Conservation (phyloP, 495 filamentous ascomycete species). For the Physcia stellaris region DNA sequence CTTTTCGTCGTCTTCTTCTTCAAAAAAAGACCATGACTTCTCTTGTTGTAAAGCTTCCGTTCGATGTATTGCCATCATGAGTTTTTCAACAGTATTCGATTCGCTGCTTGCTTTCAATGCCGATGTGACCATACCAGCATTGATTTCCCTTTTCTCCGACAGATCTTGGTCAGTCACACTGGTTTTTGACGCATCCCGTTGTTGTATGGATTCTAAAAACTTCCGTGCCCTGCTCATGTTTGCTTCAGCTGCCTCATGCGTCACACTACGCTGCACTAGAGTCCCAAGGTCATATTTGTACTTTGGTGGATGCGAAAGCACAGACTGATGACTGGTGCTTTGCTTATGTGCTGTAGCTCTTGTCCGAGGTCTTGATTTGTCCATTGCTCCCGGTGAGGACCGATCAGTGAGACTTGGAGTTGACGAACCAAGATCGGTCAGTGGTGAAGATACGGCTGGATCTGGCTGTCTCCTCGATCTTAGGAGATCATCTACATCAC, state of each 20-base stretch:
- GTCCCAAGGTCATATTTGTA: constrained; percentile 56
- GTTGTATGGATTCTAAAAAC: constrained; percentile 22
- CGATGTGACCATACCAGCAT: constrained; percentile 28
- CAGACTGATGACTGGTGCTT: too few relatives aligned
- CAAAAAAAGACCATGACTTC: constrained; percentile 57
- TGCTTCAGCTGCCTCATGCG: constrained; percentile 43
- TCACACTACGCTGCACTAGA: constrained; percentile 44
- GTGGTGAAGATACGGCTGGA: constrained; percentile 13
- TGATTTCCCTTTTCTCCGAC: constrained; percentile 18
- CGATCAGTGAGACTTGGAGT: too few relatives aligned
- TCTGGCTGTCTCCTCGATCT: constrained; percentile 17
- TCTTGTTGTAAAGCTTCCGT: constrained; percentile 54
- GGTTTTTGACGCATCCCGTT: constrained; percentile 14
- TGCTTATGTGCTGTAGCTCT: too few relatives aligned
- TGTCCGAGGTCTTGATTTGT: too few relatives aligned
- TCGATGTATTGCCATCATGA: constrained; percentile 57
- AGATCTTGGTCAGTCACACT: constrained; percentile 10
- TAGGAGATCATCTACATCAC: constrained; percentile 29
- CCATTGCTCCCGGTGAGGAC: too few relatives aligned
- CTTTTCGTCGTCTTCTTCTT: constrained; percentile 16
- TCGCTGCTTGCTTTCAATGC: constrained; percentile 38
- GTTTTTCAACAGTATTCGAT: constrained; percentile 38
- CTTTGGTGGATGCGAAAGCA: constrained; percentile 34
- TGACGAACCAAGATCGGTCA: constrained; percentile 2
- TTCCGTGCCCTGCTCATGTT: constrained; percentile 39